These are phyloP conservation scores for Xylariaceae sp. DNA, from an alignment of 2,329 filamentous ascomycete genomes.

Conservation along the genomic window DNA sequence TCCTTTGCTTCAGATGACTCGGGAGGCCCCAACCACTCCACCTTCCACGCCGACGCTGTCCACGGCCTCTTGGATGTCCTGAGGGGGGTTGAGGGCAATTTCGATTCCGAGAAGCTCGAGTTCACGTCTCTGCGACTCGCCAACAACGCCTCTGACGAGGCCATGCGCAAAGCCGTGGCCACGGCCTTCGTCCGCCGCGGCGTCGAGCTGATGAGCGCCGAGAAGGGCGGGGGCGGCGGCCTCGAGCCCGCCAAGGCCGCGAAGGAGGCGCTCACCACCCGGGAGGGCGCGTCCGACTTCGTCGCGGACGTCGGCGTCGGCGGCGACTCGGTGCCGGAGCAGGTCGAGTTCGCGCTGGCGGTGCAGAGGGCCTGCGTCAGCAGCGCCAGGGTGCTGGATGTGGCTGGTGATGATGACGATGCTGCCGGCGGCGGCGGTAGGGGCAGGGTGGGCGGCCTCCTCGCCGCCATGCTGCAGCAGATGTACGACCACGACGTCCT, in stretches of 20 bases:
- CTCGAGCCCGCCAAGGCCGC: slow-evolving; percentile 58
- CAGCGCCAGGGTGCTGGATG: slow-evolving; percentile 50
- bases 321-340: slow-evolving; percentile 62
- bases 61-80: slow-evolving; percentile 81
- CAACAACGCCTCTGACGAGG: slow-evolving; percentile 80
- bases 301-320: slow-evolving; percentile 53
- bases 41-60: slow-evolving; percentile 84
- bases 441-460: slow-evolving; percentile 53
- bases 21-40: slow-evolving; percentile 44
- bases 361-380: slow-evolving; percentile 73
- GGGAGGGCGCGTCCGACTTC: slow-evolving; percentile 47
- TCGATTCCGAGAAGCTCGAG: slow-evolving; percentile 77
- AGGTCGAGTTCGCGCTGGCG: slow-evolving; percentile 76
- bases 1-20: slow-evolving; percentile 70
- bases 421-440: too few relatives aligned
- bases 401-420: too few relatives aligned
- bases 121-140: slow-evolving; percentile 89
- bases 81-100: slow-evolving; percentile 66
- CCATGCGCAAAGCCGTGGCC: slow-evolving; percentile 80
- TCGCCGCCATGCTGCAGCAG: slow-evolving; percentile 75
- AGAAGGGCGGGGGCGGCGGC: slow-evolving; percentile 41
- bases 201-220: slow-evolving; percentile 53
- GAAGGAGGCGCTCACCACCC: slow-evolving; percentile 49
- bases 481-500: slow-evolving; percentile 78
- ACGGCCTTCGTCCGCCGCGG: slow-evolving; percentile 79